Evolutionary conservation across 768 basidiomycete species (phyloP).

Genomic region (Pulveroboletus sp.): DNA sequence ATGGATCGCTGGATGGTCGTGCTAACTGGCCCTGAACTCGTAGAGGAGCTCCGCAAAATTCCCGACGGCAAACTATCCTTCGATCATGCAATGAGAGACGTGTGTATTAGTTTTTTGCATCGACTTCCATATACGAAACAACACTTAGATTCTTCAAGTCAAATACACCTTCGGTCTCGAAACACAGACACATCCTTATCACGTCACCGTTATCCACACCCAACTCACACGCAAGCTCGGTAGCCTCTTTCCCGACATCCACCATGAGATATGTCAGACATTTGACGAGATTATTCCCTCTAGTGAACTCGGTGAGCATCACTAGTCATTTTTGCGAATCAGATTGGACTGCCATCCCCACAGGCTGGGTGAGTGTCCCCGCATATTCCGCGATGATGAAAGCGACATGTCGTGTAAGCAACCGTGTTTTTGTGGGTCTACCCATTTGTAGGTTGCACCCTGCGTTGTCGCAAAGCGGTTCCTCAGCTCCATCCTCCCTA

Average conservation of each 20-base stretch:
- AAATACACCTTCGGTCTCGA: constrained; percentile 35
- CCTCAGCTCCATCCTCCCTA: constrained; percentile 15
- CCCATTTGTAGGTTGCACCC: constrained; percentile 31
- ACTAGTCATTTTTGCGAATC: constrained; percentile 7
- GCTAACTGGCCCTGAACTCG: constrained; percentile 35
- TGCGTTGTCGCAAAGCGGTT: not conserved
- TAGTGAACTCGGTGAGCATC: constrained; percentile 16
- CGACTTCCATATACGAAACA: constrained; percentile 16
- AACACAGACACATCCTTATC: constrained; percentile 33
- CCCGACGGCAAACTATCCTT: constrained; percentile 44
- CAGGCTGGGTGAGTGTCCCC: constrained; percentile 30
- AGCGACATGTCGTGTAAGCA: constrained; percentile 35
- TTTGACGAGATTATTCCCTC: constrained; percentile 29
- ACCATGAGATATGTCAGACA: constrained; percentile 31
- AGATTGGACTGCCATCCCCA: not conserved
- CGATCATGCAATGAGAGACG: constrained; percentile 36
- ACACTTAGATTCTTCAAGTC: constrained; percentile 32
- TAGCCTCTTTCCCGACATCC: constrained; percentile 29
- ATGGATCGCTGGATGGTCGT: constrained; percentile 45
- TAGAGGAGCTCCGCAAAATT: constrained; percentile 50
- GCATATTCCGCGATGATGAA: constrained; percentile 27
- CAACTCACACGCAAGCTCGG: constrained; percentile 34
- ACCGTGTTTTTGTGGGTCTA: constrained; percentile 38
- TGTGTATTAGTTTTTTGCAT: constrained; percentile 17
- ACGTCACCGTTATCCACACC: constrained; percentile 29